Evolutionary conservation across 1,284 basidiomycete species (phyloP), one percentile per base, ranked within the genome.

Genomic region (Amanita bisporigera): DNA sequence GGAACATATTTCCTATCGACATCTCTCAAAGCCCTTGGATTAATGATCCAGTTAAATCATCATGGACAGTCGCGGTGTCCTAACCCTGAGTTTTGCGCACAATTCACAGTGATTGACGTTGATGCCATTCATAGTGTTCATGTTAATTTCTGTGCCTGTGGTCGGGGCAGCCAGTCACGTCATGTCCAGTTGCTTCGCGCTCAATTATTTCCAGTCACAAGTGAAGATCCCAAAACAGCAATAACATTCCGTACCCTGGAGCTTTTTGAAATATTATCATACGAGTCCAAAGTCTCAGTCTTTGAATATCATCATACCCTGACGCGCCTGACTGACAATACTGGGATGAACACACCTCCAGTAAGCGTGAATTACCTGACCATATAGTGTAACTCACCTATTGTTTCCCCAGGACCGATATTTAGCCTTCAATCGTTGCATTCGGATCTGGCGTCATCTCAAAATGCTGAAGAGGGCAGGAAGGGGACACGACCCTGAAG

Each of bases 381-480:
- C 31, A 3, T 67, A 12, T 74, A 76, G 58, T 77, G 79, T 1
- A 70, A 82, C 19, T 38, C n/a, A 59, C 36, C 19, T 6, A 12
- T 24, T 9, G 26, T 58, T 11, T n/a, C n/a, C n/a, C n/a, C 60
- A 81, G 79, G 72, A 78, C 62, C 72, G 75, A 9, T 76, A 76
- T 60, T 57, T 67, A 10, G 66, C 67, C 17, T 77, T 79, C 52
- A 64, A 74, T 65, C 69, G 73, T 4, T 74, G 75, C 66, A 66
- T 76, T 3, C 71, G 74, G 1, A 67, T 79, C 62, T 80, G 74
- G 73, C 68, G 76, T 6, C 75, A 82, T 66, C 40, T 82, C 6
- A 70, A 74, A 38, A 68, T 75, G 55, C 50, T 79, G 14, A 82
- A 81, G 66, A 66, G 76, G 17, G 72, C 71, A 7, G 79, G 79